Conservation (phyloP, 1,139 yeast species). For the Candida buenavistaensis region DNA sequence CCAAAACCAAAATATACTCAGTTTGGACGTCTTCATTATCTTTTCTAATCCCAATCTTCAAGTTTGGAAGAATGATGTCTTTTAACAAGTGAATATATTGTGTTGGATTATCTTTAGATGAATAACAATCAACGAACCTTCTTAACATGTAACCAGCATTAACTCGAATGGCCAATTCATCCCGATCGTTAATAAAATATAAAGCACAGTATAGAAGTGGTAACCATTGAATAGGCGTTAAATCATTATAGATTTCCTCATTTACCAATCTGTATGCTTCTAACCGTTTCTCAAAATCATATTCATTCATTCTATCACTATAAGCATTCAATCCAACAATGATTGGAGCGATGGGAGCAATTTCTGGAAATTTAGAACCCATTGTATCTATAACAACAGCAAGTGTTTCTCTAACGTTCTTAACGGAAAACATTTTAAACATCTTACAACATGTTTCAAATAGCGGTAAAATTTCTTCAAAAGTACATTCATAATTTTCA, state of each 20-base stretch:
- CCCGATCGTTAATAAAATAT: conserved; percentile 72
- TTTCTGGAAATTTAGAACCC: conserved; percentile 51
- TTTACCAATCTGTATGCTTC: conserved; percentile 66
- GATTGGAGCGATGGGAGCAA: conserved; percentile 48
- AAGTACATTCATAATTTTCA: conserved; percentile 51
- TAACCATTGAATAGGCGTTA: conserved; percentile 68
- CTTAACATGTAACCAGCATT: conserved; percentile 70
- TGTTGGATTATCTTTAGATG: conserved; percentile 30
- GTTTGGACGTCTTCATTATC: conserved; percentile 61
- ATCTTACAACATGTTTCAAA: conserved; percentile 59
- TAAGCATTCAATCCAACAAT: conserved; percentile 69
- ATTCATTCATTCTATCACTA: conserved; percentile 66
- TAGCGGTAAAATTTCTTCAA: conserved; percentile 53
- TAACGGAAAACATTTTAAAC: conserved; percentile 58
- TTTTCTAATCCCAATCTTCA: conserved; percentile 69
- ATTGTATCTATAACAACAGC: conserved; percentile 60
- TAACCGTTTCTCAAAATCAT: conserved; percentile 77
- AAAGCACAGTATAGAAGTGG: conserved; percentile 72
- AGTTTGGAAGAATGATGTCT: conserved; percentile 59
- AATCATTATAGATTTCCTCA: conserved; percentile 46
- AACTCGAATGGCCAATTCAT: conserved; percentile 78
- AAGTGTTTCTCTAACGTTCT: conserved; percentile 59
- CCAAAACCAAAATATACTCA: conserved; percentile 68
- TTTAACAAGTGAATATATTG: conserved; percentile 49
- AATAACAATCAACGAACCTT: conserved; percentile 63